phyloP scores from a whole-genome alignment of 164 flowering plant genomes.

The Houttuynia cordata region DNA sequence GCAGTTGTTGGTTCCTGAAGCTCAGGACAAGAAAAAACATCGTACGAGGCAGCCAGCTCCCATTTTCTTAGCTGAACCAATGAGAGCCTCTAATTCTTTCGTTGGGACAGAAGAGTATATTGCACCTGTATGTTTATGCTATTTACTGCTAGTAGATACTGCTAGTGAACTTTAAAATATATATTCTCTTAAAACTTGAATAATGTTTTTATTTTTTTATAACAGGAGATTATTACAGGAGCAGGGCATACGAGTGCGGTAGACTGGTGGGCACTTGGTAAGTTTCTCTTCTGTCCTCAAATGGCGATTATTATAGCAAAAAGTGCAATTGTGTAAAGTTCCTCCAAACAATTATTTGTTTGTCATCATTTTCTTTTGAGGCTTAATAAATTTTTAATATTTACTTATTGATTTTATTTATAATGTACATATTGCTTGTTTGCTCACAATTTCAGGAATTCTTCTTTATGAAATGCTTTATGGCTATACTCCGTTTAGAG shows the following conservation, averaged over 20 bases:
- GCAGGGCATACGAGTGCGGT: constrained; percentile 98
- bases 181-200: background rate
- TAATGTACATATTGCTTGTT: background rate
- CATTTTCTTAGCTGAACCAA: constrained; percentile 91
- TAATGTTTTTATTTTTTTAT: background rate
- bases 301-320: background rate
- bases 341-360: too few relatives aligned
- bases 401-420: too few relatives aligned
- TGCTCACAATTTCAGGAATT: constrained; percentile 39
- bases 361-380: background rate
- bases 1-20: constrained; percentile 65
- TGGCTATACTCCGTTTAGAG: constrained; percentile 95
- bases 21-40: constrained; percentile 52
- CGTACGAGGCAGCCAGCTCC: constrained; percentile 50
- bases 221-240: constrained; percentile 84
- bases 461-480: constrained; percentile 94
- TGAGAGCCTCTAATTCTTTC: constrained; percentile 96
- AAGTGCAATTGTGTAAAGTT: background rate
- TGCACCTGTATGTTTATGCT: constrained; percentile 64
- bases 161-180: background rate
- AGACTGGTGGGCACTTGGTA: constrained; percentile 99
- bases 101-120: constrained; percentile 99
- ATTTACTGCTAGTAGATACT: background rate
- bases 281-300: constrained; percentile 6
- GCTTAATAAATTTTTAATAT: background rate